Base-by-base conservation (phyloP, 352 stramenopile genomes). In the Aphanomyces cochlioides region DNA sequence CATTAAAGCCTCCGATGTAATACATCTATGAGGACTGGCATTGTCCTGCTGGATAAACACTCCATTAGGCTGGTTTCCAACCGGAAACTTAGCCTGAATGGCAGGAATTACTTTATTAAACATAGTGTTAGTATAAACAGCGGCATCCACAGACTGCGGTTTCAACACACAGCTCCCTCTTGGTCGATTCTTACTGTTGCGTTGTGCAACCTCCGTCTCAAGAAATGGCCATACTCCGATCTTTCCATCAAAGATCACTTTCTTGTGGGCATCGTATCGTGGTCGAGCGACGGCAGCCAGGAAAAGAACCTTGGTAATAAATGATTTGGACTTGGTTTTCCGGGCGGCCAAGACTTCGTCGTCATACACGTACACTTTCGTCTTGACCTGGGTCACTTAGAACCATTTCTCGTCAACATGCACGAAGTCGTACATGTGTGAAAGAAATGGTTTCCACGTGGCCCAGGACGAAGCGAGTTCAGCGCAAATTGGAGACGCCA, bases 241-340 rank as follows among this genome's bases (percentile, higher is more conserved):
- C n/a, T 58, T 58, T 36, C 50, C 50, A 36, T 58, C 50, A 19
- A 58, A 58, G 17, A 3, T 8, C 19, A 17, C 8, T 12, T 58
- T 58, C 17, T 19, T 8, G 17, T 58, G 15, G 3, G 21, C 15
- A 28, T 58, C 50, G 2, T 58, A 19, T 36, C 50, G 1, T 17
- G 50, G 50, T 12, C 50, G 50, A 19, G 50, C 21, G 7, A 63
- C 56, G 13, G 56, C 56, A 15, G 56, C 56, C 5, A 63, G 36
- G 17, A 63, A 63, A 28, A 63, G 39, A 1, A 63, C 56, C 21
- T 63, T 63, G 0, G 56, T 39, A 13, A 63, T 63, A 43, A 45
- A 43, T 43, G 28, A 17, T 13, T 63, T 63, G 13, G 56, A 63
- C 36, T 63, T 39, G 19, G 45, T 12, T 1, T 8, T 8, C 1